Conservation (phyloP, 2,329 filamentous ascomycete genomes). For the Cladophialophora carrionii region DNA sequence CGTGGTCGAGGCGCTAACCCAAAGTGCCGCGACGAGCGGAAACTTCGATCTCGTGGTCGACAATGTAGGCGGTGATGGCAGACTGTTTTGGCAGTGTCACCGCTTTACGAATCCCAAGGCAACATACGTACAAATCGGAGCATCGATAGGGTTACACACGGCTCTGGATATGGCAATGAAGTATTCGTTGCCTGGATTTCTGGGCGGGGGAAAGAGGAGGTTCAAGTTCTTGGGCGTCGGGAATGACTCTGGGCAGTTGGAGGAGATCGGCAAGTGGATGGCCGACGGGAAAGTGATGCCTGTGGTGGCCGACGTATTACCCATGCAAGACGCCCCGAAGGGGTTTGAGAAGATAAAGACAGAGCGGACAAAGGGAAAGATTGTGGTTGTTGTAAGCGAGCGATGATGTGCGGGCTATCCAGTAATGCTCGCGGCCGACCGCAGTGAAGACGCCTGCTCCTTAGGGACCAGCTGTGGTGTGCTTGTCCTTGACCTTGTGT, state of each 20-base stretch:
- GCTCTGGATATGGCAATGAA: conserved; percentile 42
- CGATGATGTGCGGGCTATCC: neutral
- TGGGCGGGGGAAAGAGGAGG: conserved; percentile 55
- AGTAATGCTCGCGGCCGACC: neutral
- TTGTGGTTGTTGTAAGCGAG: conserved; percentile 52
- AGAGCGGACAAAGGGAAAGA: conserved; percentile 61
- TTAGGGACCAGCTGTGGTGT: neutral
- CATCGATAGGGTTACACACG: conserved; percentile 16
- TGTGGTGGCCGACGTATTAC: conserved; percentile 58
- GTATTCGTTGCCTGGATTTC: conserved; percentile 50
- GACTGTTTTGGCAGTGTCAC: conserved; percentile 59
- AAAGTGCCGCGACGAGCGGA: conserved; percentile 38
- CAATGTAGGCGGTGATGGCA: conserved; percentile 56
- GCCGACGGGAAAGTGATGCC: conserved; percentile 61
- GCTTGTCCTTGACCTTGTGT: neutral
- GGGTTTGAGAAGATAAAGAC: conserved; percentile 64
- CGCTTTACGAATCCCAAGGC: conserved; percentile 56
- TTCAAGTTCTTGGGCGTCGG: conserved; percentile 45
- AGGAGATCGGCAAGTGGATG: conserved; percentile 59
- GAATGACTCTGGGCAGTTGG: conserved; percentile 52
- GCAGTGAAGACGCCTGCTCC: neutral
- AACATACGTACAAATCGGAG: conserved; percentile 59
- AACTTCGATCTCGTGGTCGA: conserved; percentile 62
- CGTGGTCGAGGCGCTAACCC: conserved; percentile 53
- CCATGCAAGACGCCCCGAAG: conserved; percentile 60